phyloP scores from a whole-genome alignment of 1,284 basidiomycete species.

The Tetrapyrgos nigripes region DNA sequence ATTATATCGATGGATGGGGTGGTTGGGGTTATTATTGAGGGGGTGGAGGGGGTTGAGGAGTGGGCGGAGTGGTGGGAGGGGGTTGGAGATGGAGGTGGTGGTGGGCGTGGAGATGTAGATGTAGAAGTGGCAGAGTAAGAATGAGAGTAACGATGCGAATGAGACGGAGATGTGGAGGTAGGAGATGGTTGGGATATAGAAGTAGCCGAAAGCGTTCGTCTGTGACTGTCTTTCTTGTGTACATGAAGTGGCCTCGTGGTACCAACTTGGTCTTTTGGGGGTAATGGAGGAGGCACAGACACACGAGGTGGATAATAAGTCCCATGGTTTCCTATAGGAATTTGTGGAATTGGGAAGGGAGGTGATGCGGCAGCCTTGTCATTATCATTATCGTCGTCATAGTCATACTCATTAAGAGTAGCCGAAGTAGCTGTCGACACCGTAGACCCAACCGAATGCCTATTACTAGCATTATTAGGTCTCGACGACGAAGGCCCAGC shows the following conservation, averaged over 20 bases:
- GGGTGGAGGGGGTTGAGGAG: constrained; percentile 24
- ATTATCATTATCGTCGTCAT: too few relatives aligned
- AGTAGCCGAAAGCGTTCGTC: neutral
- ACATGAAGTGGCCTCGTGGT: neutral
- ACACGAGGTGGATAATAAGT: neutral
- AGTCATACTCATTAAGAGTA: neutral
- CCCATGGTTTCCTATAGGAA: neutral
- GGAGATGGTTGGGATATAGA: neutral
- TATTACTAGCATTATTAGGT: neutral
- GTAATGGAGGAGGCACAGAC: neutral
- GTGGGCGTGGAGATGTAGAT: neutral
- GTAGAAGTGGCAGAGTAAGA: neutral
- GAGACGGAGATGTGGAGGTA: too few relatives aligned
- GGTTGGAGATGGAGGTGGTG: constrained; percentile 26
- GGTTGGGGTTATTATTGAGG: constrained; percentile 55
- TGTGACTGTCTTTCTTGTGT: neutral
- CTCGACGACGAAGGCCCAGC: neutral
- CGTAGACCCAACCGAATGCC: too few relatives aligned
- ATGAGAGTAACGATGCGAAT: too few relatives aligned
- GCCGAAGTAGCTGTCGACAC: neutral
- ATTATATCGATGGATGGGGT: constrained; percentile 76
- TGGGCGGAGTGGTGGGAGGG: constrained; percentile 10
- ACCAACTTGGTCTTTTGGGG: neutral
- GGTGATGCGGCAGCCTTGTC: neutral
- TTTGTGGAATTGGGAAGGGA: neutral